Evolutionary conservation across 1,284 basidiomycete genomes (phyloP), one percentile per base, ranked within the genome.

Genomic region (Coniferiporia weirii): DNA sequence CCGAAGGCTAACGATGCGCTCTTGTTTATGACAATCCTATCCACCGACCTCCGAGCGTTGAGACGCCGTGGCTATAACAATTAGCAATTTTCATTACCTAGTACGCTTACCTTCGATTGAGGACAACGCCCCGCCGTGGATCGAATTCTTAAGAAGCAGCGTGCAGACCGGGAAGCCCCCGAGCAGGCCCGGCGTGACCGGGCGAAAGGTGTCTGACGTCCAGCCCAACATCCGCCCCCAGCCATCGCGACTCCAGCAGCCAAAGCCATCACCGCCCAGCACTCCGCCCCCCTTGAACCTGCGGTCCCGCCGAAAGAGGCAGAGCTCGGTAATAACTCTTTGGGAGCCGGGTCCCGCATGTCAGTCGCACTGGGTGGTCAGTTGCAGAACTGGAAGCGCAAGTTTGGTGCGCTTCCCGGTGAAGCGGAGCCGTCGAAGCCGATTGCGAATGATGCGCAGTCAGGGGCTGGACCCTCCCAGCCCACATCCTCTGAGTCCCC

Each of bases 11-110:
- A 93, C 65, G 94, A 97, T 68, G 83, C 89, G 0, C 74, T 98
- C 7, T 72, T 98, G 12, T 90, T 97, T 67, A 92, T 93, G 84
- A 96, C 93, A 0, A 92, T 99, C 49, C 79, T 99, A 10, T 93
- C 92, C 0, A 97, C 95, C 0, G 91, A 95, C 60, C 75, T 98
- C 49, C 81, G 84, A 63, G 86, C 91, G 1, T 75, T 99, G 57
- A 90, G 88, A 69, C 79, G 95, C 57, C 80, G 95, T 62, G 94
- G 94, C 1, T 93, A 91, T 67, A 92, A 93, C 66, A 87, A 89
- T 87, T 67, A 22, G 75, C 62, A 35, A 38, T 52, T 57, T 47
- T 0, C 9, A 4, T 8, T 46, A 10, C 46, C 22, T 36, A 52
- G 56, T 13, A 40, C 47, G 19, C 44, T 40, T 12, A 51, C 57